Evolutionary conservation across 169 alveolate genomes (phyloP).

Genomic region (Plasmodium sp.): DNA sequence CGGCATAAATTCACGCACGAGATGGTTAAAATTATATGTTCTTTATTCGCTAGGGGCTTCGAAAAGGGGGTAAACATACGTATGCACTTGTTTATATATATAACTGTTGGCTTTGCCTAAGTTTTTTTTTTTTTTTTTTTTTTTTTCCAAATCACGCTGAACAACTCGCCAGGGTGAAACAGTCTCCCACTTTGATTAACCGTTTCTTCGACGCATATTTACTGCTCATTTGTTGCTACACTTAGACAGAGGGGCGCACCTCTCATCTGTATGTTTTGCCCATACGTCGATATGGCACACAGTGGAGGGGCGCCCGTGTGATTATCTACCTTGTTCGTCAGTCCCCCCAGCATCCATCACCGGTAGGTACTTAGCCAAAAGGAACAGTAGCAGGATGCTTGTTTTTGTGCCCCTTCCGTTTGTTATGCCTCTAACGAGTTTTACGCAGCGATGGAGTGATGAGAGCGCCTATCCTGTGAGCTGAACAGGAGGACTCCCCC

Average conservation of each 20-base stretch:
- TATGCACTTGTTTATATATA: not conserved
- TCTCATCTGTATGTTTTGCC: not conserved
- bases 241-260: constrained; percentile 21
- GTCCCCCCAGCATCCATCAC: not conserved
- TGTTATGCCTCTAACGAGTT: not conserved
- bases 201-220: not conserved
- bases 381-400: not conserved
- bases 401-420: not conserved
- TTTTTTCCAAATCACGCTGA: not conserved
- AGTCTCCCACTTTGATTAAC: not conserved
- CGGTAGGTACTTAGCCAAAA: not conserved
- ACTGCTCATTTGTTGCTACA: not conserved
- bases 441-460: not conserved
- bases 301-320: not conserved
- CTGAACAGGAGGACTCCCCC: not conserved
- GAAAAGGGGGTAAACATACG: not conserved
- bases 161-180: not conserved
- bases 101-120: not conserved
- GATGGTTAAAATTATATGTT: not conserved
- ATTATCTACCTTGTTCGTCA: not conserved
- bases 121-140: not conserved
- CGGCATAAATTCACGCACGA: not conserved
- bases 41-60: not conserved
- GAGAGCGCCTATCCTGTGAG: not conserved
- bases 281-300: not conserved